Base-by-base conservation (phyloP, 306 rosid genomes). In the Acacia confusa region DNA sequence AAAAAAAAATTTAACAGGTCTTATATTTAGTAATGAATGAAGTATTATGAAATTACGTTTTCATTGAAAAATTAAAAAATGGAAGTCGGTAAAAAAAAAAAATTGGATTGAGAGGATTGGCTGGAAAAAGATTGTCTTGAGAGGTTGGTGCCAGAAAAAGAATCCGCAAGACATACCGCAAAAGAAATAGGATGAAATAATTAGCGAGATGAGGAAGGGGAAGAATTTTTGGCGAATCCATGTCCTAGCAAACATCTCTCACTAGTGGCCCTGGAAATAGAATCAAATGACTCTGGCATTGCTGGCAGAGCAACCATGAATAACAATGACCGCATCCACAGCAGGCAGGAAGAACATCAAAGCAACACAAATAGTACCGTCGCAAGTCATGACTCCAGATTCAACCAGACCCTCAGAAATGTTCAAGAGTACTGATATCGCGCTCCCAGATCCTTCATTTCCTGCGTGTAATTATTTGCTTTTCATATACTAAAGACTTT, bases 341-440 rank as follows among this genome's bases (percentile, higher is more conserved):
- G 65, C 84, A 53, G 50, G 70, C 58, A 67, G 45, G 87, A 85
- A 76, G 90, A 91, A 78, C 88, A 90, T 80, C 90, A 48, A 66
- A 86, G 79, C 7, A 81, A 47, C 44, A 85, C 82, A 79, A 90
- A 86, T 22, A 67, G 70, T 52, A 15, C 89, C 52, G 57, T 78
- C 79, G 68, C 90, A 47, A 80, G 70, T 78, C 81, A 75, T 2
- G 97, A 93, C 75, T 90, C 97, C 76, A 88, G 94, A 85, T 91
- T 93, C 88, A 91, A 76, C 75, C 97, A 93, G 80, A 93, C 97
- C 79, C 97, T 93, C 79, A 83, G 91, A 75, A 93, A 88, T 84
- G 97, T 93, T 45, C 97, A 91, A 88, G 97, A 97, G 97, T 91
- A 84, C 40, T 36, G 27, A 65, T 17, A 78, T 36, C 28, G 58